Percentiles rank a stretch among this genome's conserved stretches.
phyloP scores from a whole-genome alignment of 495 filamentous ascomycete genomes.

The Penicillium parvum region DNA sequence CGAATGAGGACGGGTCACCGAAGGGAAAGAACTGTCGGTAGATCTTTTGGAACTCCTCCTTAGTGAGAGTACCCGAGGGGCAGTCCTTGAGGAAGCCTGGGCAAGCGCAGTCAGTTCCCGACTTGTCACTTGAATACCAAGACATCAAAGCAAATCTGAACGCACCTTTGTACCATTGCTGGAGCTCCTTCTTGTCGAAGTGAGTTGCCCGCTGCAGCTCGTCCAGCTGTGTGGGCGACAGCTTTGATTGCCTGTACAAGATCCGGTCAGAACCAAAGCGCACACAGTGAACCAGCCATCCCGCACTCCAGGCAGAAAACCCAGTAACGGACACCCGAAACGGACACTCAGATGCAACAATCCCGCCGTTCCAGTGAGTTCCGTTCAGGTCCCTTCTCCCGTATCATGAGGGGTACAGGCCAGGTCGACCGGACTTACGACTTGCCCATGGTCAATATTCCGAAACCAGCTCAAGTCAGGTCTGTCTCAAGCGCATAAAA shows the following conservation, averaged over 20 bases:
- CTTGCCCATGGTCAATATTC: constrained; percentile 38
- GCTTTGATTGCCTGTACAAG: constrained; percentile 73
- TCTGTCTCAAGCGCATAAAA: constrained; percentile 5
- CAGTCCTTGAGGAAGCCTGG: constrained; percentile 97
- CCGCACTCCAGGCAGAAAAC: background rate
- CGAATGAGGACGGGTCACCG: constrained; percentile 92
- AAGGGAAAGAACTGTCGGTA: constrained; percentile 99
- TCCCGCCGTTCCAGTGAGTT: constrained; percentile 5
- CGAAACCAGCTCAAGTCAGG: constrained; percentile 1
- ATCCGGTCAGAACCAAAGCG: background rate
- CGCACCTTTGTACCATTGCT: constrained; percentile 99
- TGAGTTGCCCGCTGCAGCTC: constrained; percentile 95
- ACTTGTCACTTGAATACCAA: background rate
- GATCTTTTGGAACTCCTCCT: constrained; percentile 98
- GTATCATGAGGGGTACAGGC: constrained; percentile 7
- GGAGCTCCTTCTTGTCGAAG: constrained; percentile 99
- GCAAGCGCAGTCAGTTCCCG: background rate
- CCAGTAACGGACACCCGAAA: background rate
- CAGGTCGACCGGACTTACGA: constrained; percentile 32
- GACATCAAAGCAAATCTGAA: background rate
- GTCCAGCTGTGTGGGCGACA: constrained; percentile 87
- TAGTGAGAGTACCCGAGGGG: constrained; percentile 91
- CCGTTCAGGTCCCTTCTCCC: constrained; percentile 1
- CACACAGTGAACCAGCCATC: background rate
- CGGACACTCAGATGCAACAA: background rate